A percentile compares a stretch with the other conserved stretches of the same genome.
Evolutionary conservation across 129 eudicot genomes (phyloP).

Genomic region (Dittrichia graveolens): DNA sequence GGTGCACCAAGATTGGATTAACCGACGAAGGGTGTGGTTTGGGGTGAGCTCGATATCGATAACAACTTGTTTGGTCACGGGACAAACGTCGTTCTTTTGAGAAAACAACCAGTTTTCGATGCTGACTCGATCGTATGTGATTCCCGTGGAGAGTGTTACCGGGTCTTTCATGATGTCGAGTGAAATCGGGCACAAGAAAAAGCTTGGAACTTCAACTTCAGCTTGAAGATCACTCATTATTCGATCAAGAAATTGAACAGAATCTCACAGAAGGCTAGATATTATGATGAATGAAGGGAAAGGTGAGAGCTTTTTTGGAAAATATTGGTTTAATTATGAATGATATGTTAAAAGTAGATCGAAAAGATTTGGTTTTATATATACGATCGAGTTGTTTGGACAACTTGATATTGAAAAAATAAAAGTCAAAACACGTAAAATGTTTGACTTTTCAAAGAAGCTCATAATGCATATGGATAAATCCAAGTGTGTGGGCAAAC

Average conservation of each 20-base stretch:
- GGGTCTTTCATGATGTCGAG: constrained; percentile 84
- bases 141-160: constrained; percentile 62
- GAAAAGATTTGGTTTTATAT: constrained; percentile 22
- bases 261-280: no score
- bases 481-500: constrained; percentile 26
- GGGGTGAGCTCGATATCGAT: constrained; percentile 52
- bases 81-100: constrained; percentile 45
- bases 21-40: constrained; percentile 59
- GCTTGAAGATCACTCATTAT: constrained; percentile 20
- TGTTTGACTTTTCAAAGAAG: constrained; percentile 32
- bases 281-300: not conserved
- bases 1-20: constrained; percentile 79
- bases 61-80: constrained; percentile 63
- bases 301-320: constrained; percentile 23
- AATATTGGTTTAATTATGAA: constrained; percentile 7
- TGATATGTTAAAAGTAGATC: constrained; percentile 1
- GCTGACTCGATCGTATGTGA: constrained; percentile 70
- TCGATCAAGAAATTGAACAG: constrained; percentile 7
- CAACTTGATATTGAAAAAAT: not conserved
- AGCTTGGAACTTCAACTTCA: constrained; percentile 57
- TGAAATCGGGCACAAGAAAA: constrained; percentile 64
- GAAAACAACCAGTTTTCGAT: constrained; percentile 65
- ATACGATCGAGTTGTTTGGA: not conserved
- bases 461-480: constrained; percentile 23
- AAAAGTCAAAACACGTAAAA: constrained; percentile 46